phyloP scores from a whole-genome alignment of 148 eudicot genomes.

The Simmondsia chinensis region DNA sequence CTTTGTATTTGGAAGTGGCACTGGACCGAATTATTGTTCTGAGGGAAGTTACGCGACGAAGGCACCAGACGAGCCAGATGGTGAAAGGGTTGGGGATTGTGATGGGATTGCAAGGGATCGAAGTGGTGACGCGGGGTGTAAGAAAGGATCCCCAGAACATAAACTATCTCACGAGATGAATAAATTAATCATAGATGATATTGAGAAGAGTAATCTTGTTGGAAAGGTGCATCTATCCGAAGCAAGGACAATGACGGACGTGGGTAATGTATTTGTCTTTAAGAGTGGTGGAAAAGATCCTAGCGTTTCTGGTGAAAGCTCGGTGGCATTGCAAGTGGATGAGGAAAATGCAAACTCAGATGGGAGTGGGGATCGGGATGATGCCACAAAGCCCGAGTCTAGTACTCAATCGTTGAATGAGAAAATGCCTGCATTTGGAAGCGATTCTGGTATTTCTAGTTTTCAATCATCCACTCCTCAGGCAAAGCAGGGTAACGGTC shows the following conservation, averaged over 20 bases:
- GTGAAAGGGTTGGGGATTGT: conserved; percentile 8
- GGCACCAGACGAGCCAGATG: conserved; percentile 7
- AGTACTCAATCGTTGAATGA: conserved; percentile 7
- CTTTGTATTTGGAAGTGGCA: conserved; percentile 20
- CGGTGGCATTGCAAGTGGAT: conserved; percentile 12
- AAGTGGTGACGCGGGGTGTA: conserved; percentile 1
- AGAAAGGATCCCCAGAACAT: conserved; percentile 9
- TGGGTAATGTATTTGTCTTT: conserved; percentile 27
- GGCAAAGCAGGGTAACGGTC: too few species aligned
- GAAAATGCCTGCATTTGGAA: conserved; percentile 27
- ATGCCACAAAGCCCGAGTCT: conserved; percentile 13
- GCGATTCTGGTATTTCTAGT: conserved; percentile 10
- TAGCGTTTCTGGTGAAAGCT: conserved; percentile 10
- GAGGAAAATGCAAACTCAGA: conserved; percentile 6
- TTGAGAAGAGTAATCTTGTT: conserved; percentile 15
- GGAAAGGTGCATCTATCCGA: not conserved
- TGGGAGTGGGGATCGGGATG: conserved; percentile 6
- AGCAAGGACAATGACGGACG: conserved; percentile 5
- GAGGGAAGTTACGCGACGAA: conserved; percentile 5
- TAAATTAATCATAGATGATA: conserved; percentile 35
- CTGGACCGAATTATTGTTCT: not conserved
- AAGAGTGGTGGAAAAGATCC: conserved; percentile 18
- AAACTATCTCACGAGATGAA: conserved; percentile 47
- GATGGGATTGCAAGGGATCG: conserved; percentile 7
- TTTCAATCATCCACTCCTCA: conserved; percentile 19